Evolutionary conservation across 2,329 filamentous ascomycete genomes (phyloP).

Genomic region (Thelonectria discophora): DNA sequence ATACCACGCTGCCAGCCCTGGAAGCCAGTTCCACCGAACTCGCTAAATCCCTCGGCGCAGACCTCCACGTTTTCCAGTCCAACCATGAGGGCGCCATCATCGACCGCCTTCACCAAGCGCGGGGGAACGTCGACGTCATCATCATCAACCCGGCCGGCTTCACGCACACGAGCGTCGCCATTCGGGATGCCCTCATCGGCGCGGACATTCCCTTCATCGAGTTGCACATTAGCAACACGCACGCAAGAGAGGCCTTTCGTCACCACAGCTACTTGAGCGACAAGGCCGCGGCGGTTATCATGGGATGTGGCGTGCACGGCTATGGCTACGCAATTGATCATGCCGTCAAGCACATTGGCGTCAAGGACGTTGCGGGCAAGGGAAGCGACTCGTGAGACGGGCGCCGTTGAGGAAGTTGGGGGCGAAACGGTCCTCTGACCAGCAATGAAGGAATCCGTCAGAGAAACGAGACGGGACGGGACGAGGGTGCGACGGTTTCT

Average conservation of each 20-base stretch:
- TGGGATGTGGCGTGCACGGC: conserved; percentile 21
- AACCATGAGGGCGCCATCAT: conserved; percentile 79
- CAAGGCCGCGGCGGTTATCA: conserved; percentile 74
- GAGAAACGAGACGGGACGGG: neutral
- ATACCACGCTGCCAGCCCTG: conserved; percentile 71
- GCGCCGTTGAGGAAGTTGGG: neutral
- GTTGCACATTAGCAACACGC: conserved; percentile 76
- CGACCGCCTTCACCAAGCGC: conserved; percentile 74
- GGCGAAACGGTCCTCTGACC: neutral
- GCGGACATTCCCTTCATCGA: conserved; percentile 77
- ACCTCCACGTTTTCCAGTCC: conserved; percentile 71
- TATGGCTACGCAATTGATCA: conserved; percentile 20
- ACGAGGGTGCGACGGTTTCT: neutral
- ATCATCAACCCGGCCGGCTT: conserved; percentile 78
- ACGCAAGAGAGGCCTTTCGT: conserved; percentile 73
- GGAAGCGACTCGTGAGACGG: neutral
- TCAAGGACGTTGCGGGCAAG: conserved; percentile 11
- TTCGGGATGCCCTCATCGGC: conserved; percentile 73
- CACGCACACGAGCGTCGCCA: conserved; percentile 76
- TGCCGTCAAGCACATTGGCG: conserved; percentile 12
- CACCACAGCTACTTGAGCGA: conserved; percentile 76
- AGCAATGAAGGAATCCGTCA: neutral
- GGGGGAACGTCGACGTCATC: conserved; percentile 60
- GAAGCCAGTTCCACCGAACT: conserved; percentile 58
- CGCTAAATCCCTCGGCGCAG: conserved; percentile 55